Conservation (phyloP, 2,329 filamentous ascomycete species). For the Hypoxylon sp. region DNA sequence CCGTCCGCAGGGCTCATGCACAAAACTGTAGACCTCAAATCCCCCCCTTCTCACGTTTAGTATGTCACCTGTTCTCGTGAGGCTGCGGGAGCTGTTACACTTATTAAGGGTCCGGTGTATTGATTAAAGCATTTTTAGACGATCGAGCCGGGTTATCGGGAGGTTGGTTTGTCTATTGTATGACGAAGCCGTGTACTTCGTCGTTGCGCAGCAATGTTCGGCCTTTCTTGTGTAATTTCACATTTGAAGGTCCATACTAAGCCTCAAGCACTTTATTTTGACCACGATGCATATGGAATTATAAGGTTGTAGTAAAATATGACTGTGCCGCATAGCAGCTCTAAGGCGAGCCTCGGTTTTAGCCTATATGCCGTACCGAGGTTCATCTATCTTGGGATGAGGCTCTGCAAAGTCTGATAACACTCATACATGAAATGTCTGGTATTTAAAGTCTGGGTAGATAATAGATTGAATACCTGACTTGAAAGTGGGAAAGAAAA, state of each 20-base stretch:
- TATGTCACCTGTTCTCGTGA: slow-evolving; percentile 20
- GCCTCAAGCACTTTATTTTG: slow-evolving; percentile 26
- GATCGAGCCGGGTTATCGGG: not conserved
- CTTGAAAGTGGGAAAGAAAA: too few species aligned
- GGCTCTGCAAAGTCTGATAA: not conserved
- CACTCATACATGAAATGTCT: not conserved
- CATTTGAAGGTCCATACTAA: slow-evolving; percentile 17
- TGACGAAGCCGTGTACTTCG: slow-evolving; percentile 1
- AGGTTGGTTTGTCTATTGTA: not conserved
- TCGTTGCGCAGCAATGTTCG: slow-evolving; percentile 7
- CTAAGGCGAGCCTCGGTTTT: slow-evolving; percentile 2
- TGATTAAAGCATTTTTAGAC: not conserved
- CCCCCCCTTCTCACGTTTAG: not conserved
- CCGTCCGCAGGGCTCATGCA: slow-evolving; percentile 35
- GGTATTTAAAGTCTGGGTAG: not conserved
- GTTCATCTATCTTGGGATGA: slow-evolving; percentile 1
- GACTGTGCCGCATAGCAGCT: not conserved
- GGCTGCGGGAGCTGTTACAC: slow-evolving; percentile 18
- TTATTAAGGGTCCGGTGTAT: not conserved
- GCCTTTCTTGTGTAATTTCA: not conserved
- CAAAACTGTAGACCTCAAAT: slow-evolving; percentile 13
- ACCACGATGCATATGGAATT: slow-evolving; percentile 1
- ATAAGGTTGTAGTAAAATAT: not conserved
- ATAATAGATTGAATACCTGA: not conserved
- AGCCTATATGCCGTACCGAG: slow-evolving; percentile 5